Percentiles rank a stretch among this genome's conserved stretches.
Conservation (phyloP, 768 basidiomycete genomes). For the Pholiota conissans region DNA sequence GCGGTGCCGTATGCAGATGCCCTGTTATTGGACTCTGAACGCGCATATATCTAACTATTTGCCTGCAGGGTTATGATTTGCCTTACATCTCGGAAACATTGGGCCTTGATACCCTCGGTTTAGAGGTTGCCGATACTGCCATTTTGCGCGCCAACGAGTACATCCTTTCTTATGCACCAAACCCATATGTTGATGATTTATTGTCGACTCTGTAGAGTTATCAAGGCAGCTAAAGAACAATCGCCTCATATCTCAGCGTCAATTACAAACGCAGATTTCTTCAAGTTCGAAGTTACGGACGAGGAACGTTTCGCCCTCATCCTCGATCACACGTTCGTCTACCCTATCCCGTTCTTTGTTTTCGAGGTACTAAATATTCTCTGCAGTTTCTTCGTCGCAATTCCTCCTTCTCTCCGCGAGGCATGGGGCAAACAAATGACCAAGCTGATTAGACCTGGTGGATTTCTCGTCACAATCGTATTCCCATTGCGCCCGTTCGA, state of each 20-base stretch:
- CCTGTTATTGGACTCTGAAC: neutral
- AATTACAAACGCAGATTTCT: conserved; percentile 55
- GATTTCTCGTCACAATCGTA: conserved; percentile 58
- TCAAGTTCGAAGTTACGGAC: conserved; percentile 38
- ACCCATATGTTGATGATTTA: too few species aligned
- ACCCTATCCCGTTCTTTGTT: neutral
- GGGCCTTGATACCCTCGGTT: conserved; percentile 47
- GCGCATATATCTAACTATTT: neutral
- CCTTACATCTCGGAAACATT: conserved; percentile 50
- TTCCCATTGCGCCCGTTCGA: conserved; percentile 51
- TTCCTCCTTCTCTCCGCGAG: conserved; percentile 50
- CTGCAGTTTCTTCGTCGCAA: conserved; percentile 69
- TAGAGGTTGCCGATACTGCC: conserved; percentile 61
- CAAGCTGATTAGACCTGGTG: conserved; percentile 57
- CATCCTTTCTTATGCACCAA: conserved; percentile 12
- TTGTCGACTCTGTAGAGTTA: conserved; percentile 5
- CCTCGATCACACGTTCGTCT: conserved; percentile 63
- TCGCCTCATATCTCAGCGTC: conserved; percentile 29
- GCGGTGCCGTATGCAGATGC: conserved; percentile 42
- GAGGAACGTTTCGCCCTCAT: conserved; percentile 51
- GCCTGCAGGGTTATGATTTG: conserved; percentile 62
- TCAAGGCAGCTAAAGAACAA: conserved; percentile 16
- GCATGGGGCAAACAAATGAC: conserved; percentile 63
- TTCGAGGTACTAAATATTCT: neutral
- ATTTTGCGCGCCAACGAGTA: conserved; percentile 45